Conservation (phyloP, 306 rosid species). For the Potentilla sterilis region DNA sequence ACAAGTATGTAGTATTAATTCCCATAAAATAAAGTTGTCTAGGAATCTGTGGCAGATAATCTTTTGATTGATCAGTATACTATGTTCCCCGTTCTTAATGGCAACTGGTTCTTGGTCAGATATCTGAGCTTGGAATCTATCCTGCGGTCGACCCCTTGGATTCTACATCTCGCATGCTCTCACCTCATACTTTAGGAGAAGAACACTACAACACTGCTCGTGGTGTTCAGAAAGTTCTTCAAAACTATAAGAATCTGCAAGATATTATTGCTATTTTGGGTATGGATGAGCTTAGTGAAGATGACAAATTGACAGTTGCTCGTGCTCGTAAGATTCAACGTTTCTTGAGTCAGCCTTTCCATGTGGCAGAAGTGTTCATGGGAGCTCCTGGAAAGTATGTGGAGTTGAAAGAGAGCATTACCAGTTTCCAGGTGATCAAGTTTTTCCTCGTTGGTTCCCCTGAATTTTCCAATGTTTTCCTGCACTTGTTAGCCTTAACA, state of each 20-base stretch:
- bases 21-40: neutral
- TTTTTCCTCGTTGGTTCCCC: neutral
- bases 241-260: constrained; percentile 94
- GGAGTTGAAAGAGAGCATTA: constrained; percentile 77
- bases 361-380: constrained; percentile 95
- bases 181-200: constrained; percentile 92
- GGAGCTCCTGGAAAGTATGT: constrained; percentile 97
- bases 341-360: constrained; percentile 97
- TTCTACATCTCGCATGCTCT: constrained; percentile 98
- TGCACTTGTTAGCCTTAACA: neutral
- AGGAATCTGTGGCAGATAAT: neutral
- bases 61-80: neutral
- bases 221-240: constrained; percentile 93
- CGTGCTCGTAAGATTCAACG: constrained; percentile 87
- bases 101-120: constrained; percentile 33
- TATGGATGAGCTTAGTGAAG: constrained; percentile 99
- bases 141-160: constrained; percentile 94
- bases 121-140: constrained; percentile 95
- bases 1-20: constrained; percentile 45
- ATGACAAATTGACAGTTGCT: constrained; percentile 91
- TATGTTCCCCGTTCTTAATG: neutral
- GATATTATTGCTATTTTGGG: constrained; percentile 99
- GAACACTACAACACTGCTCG: constrained; percentile 92
- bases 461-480: neutral
- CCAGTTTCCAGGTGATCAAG: constrained; percentile 77